A percentile compares a stretch with the other conserved stretches of the same genome.
These are phyloP conservation scores for Lasiosphaeris hirsuta DNA, from an alignment of 495 filamentous ascomycete genomes.

Conservation along the genomic window DNA sequence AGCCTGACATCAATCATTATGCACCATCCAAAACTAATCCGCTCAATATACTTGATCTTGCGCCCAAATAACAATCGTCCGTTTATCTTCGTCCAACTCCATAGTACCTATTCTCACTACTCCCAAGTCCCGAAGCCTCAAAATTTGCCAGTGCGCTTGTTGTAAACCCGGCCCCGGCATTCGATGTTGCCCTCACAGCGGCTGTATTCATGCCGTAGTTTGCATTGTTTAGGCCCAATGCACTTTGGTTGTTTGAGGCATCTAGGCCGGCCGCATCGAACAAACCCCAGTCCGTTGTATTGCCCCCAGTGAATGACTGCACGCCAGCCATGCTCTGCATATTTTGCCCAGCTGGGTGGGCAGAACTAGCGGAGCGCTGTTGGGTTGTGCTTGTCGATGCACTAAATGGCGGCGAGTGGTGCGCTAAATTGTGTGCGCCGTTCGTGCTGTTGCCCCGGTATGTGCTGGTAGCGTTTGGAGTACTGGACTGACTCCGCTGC, in stretches of 20 bases:
- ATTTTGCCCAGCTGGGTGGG: conserved; percentile 22
- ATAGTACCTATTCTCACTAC: conserved; percentile 22
- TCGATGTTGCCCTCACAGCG: conserved; percentile 17
- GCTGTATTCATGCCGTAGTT: conserved; percentile 21
- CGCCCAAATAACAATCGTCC: no score
- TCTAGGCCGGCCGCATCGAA: conserved; percentile 40
- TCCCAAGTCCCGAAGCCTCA: conserved; percentile 22
- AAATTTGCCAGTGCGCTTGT: conserved; percentile 20
- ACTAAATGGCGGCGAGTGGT: conserved; percentile 36
- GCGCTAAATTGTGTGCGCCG: conserved; percentile 30
- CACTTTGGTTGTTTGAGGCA: conserved; percentile 26
- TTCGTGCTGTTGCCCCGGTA: conserved; percentile 30
- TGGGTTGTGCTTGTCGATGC: conserved; percentile 14
- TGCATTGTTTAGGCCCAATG: conserved; percentile 19
- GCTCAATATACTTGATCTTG: no score
- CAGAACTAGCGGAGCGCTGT: conserved; percentile 23
- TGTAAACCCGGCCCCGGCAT: conserved; percentile 19
- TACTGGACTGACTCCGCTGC: conserved; percentile 37
- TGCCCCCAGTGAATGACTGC: conserved; percentile 20
- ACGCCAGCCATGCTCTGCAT: conserved; percentile 26
- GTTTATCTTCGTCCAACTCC: conserved; percentile 18
- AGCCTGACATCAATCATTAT: no score
- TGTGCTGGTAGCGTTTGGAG: conserved; percentile 31
- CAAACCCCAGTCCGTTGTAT: conserved; percentile 31
- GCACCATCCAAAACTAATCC: no score